Evolutionary conservation across 768 basidiomycete genomes (phyloP), one percentile per base, ranked within the genome.

Genomic region (Kondoa malvinella): DNA sequence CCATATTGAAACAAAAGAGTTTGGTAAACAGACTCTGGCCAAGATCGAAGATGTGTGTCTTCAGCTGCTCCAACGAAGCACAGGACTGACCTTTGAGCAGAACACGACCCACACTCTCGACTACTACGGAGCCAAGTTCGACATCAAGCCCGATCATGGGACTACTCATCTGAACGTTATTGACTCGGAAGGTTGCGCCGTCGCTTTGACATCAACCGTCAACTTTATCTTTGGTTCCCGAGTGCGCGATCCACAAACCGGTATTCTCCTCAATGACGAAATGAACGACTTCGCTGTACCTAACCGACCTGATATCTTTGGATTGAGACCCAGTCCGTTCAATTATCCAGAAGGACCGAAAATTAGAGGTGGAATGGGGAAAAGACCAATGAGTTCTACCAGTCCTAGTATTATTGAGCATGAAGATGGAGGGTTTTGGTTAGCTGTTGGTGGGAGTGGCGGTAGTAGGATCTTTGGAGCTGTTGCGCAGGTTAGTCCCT

Each of bases 261-360:
- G 94, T 0, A 81, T 97, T 31, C 82, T 97, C 64, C 77, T 96
- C 56, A 96, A 96, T 73, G 85, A 97, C 73, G 66, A 85, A 83
- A 88, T 90, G 87, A 89, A 91, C 70, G 94, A 97, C 76, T 96
- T 96, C 76, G 87, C 90, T 14, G 85, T 80, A 0, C 92, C 92
- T 1, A 90, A 87, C 1, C 76, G 77, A n/a, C 83, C 89, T 3
- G 94, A 95, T 72, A 83, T 80, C 1, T 94, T 90, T 74, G 91
- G 88, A 0, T 78, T 92, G 60, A 84, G 79, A 78, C 86, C 90
- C 21, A 89, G 87, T 17, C 88, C 87, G 3, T 89, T 88, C 87
- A 76, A 67, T 82, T 76, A n/a, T n/a, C 34, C 33, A 1, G 34
- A 62, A 27, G 61, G 61, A 27, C 65, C 62, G 17, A 57, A 62